These are phyloP conservation scores for Chondrus crispus DNA, from an alignment of 23 red algal genomes.

Conservation along the genomic window DNA sequence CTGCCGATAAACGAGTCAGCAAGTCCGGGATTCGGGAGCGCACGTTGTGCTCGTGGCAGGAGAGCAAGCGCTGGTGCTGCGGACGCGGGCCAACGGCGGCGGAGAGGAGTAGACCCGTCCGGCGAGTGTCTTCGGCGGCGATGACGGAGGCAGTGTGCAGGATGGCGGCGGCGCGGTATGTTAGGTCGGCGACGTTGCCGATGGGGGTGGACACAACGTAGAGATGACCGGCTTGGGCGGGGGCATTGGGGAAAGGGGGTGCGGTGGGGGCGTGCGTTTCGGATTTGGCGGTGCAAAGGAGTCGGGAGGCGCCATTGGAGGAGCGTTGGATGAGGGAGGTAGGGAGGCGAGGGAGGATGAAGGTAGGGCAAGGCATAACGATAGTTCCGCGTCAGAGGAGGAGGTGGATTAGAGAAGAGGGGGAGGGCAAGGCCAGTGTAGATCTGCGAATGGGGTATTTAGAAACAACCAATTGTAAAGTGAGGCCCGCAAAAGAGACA, in stretches of 20 bases:
- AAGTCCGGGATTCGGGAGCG: conserved; percentile 55
- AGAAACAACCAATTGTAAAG: too few species aligned
- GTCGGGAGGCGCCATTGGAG: neutral
- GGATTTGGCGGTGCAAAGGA: neutral
- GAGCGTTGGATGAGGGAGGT: neutral
- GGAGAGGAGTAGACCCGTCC: conserved; percentile 55
- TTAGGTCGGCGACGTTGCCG: conserved; percentile 72
- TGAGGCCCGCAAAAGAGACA: too few species aligned
- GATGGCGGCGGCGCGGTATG: conserved; percentile 57
- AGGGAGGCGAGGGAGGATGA: neutral
- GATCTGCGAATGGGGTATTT: too few species aligned
- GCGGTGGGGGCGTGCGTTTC: neutral
- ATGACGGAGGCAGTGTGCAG: conserved; percentile 55
- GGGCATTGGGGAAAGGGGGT: neutral
- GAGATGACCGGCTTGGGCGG: conserved; percentile 13
- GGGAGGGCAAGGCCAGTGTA: too few species aligned
- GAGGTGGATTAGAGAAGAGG: neutral
- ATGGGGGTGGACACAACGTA: conserved; percentile 91
- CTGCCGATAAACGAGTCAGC: conserved; percentile 6
- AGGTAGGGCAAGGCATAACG: neutral
- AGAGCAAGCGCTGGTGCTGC: conserved; percentile 39
- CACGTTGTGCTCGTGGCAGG: conserved; percentile 84
- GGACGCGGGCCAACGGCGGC: conserved; percentile 25
- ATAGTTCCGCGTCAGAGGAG: neutral
- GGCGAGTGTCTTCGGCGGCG: conserved; percentile 91